These are phyloP conservation scores for Globisporangium takayamanum DNA, from an alignment of 352 stramenopile genomes.

Conservation along the genomic window DNA sequence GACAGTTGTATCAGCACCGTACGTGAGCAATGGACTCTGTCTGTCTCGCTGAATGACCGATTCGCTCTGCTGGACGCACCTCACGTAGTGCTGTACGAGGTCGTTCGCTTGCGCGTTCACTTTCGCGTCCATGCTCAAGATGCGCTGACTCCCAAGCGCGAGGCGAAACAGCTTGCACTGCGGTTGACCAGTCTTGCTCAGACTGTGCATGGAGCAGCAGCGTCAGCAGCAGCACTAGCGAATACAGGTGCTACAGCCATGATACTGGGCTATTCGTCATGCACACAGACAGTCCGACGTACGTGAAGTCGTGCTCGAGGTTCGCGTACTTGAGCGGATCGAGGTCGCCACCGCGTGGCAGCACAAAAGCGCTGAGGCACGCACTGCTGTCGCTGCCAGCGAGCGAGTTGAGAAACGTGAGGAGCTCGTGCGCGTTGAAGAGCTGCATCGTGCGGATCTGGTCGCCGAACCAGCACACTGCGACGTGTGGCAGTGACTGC, in stretches of 20 bases:
- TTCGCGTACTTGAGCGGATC: conserved; percentile 64
- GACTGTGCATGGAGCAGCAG: conserved; percentile 13
- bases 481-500: conserved; percentile 12
- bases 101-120: conserved; percentile 44
- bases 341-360: conserved; percentile 51
- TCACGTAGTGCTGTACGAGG: conserved; percentile 34
- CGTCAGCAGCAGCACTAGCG: too few species aligned
- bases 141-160: conserved; percentile 48
- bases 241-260: too few species aligned
- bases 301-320: conserved; percentile 74
- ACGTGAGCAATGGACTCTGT: not conserved
- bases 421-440: conserved; percentile 39
- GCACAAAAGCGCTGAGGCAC: conserved; percentile 50
- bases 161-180: conserved; percentile 66
- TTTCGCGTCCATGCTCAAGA: conserved; percentile 65
- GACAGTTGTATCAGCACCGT: not conserved
- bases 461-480: conserved; percentile 68
- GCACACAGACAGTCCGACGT: conserved; percentile 12
- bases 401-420: conserved; percentile 37
- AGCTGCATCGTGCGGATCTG: conserved; percentile 39
- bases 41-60: too few species aligned
- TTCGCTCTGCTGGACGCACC: conserved; percentile 10
- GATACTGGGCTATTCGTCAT: not conserved
- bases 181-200: conserved; percentile 50
- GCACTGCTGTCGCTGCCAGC: conserved; percentile 26